These are phyloP conservation scores for Symbiodinium natans DNA, from an alignment of 73 alveolate species.

Conservation along the genomic window DNA sequence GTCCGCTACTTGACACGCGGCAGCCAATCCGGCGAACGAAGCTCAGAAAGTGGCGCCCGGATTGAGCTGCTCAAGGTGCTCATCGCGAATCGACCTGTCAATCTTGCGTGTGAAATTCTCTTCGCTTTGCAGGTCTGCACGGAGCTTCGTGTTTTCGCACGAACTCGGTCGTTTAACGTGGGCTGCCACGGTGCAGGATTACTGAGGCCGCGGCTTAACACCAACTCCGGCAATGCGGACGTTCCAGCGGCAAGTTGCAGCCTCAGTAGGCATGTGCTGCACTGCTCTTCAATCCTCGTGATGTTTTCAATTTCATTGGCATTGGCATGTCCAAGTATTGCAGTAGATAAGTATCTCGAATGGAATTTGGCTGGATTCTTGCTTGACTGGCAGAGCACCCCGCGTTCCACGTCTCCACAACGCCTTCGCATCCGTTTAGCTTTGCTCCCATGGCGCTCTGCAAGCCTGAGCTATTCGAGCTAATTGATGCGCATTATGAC, in stretches of 20 bases:
- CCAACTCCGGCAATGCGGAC: slow-evolving; percentile 82
- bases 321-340: too few species aligned
- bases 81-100: slow-evolving; percentile 54
- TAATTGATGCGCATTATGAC: background rate
- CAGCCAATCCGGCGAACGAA: background rate
- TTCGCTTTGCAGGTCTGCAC: too few species aligned
- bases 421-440: slow-evolving; percentile 74
- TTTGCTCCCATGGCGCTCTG: slow-evolving; percentile 88
- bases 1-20: too few species aligned
- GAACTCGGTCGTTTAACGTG: too few species aligned
- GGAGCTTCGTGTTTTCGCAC: too few species aligned
- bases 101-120: too few species aligned
- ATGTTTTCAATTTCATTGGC: too few species aligned
- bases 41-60: slow-evolving; percentile 20
- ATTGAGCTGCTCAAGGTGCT: slow-evolving; percentile 72
- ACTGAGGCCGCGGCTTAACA: background rate
- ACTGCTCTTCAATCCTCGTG: too few species aligned
- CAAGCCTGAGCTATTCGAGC: background rate
- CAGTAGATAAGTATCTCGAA: too few species aligned
- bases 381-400: background rate
- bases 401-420: slow-evolving; percentile 76
- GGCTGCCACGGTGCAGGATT: background rate
- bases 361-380: too few species aligned
- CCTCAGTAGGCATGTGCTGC: background rate
- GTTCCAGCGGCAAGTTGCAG: slow-evolving; percentile 87